Percentiles rank a stretch among this genome's conserved stretches.
phyloP scores from a whole-genome alignment of 2,329 filamentous ascomycete genomes.

The Cytospora schulzeri region DNA sequence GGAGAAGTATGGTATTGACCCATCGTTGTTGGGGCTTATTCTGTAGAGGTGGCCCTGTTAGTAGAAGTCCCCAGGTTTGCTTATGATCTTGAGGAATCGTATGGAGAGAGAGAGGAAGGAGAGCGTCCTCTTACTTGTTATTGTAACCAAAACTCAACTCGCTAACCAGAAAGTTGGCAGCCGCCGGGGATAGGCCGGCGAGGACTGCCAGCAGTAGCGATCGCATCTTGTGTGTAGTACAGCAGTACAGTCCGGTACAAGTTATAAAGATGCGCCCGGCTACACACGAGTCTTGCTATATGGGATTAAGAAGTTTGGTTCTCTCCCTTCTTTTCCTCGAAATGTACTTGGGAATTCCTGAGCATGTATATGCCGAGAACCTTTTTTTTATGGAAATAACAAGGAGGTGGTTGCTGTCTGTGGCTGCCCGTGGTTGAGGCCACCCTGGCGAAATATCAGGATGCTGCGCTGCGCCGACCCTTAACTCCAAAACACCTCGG shows the following conservation, averaged over 20 bases:
- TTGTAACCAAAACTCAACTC: constrained; percentile 78
- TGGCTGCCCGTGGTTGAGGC: constrained; percentile 20
- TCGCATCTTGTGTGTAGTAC: constrained; percentile 45
- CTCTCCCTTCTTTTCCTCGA: not conserved
- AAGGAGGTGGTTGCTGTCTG: constrained; percentile 6
- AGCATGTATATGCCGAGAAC: not conserved
- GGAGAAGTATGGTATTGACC: constrained; percentile 56
- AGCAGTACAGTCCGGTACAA: too few species aligned
- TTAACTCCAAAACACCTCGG: constrained; percentile 24
- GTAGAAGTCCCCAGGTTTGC: not conserved
- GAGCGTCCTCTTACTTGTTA: constrained; percentile 50
- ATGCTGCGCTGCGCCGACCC: constrained; percentile 17
- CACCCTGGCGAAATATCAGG: constrained; percentile 29
- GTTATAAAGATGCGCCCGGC: not conserved
- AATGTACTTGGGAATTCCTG: not conserved
- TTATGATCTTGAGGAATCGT: too few species aligned
- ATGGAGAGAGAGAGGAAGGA: constrained; percentile 14
- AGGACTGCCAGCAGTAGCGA: constrained; percentile 39
- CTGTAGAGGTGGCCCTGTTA: constrained; percentile 40
- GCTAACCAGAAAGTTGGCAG: constrained; percentile 69
- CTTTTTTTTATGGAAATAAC: constrained; percentile 7
- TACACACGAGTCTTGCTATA: not conserved
- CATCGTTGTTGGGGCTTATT: constrained; percentile 63
- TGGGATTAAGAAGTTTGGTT: not conserved
- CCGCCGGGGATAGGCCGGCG: constrained; percentile 51